Conservation (phyloP, 176 grass and related monocot species). For the Rhynchospora tenuis region DNA sequence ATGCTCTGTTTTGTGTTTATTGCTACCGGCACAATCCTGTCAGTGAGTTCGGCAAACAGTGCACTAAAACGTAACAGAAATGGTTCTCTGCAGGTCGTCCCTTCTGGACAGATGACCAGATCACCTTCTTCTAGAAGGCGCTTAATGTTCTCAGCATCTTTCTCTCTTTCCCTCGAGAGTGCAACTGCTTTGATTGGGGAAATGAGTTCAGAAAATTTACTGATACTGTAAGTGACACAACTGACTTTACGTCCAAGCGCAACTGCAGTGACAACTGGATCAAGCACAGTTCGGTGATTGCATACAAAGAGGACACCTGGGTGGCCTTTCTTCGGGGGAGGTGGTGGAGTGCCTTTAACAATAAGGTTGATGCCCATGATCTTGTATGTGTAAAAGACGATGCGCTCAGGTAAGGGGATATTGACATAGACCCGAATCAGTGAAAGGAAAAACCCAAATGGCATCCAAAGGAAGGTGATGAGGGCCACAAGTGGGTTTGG, state of each 20-base stretch:
- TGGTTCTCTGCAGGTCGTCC: slow-evolving; percentile 88
- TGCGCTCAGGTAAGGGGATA: slow-evolving; percentile 80
- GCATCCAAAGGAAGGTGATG: slow-evolving; percentile 94
- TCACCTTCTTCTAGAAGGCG: slow-evolving; percentile 78
- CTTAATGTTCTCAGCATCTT: slow-evolving; percentile 84
- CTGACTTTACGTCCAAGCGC: slow-evolving; percentile 88
- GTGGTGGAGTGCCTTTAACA: slow-evolving; percentile 67
- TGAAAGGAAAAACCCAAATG: slow-evolving; percentile 71
- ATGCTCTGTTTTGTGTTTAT: slow-evolving; percentile 77
- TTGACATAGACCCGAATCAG: slow-evolving; percentile 84
- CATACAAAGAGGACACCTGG: slow-evolving; percentile 90
- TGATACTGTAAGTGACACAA: slow-evolving; percentile 98
- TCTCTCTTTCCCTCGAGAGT: slow-evolving; percentile 62
- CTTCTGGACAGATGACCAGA: slow-evolving; percentile 94
- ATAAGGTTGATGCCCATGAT: slow-evolving; percentile 87
- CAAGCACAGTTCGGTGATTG: slow-evolving; percentile 93
- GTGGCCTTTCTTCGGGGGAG: slow-evolving; percentile 62
- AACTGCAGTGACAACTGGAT: slow-evolving; percentile 68
- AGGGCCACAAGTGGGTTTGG: slow-evolving; percentile 74
- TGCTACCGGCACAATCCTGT: slow-evolving; percentile 90
- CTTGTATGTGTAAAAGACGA: slow-evolving; percentile 92
- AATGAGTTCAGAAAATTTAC: slow-evolving; percentile 94
- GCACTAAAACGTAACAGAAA: slow-evolving; percentile 94
- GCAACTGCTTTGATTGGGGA: slow-evolving; percentile 90
- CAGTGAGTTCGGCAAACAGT: slow-evolving; percentile 94